Evolutionary conservation across 2,329 filamentous ascomycete species (phyloP), one percentile per base, ranked within the genome.

Genomic region (Colletotrichum nymphaeae): DNA sequence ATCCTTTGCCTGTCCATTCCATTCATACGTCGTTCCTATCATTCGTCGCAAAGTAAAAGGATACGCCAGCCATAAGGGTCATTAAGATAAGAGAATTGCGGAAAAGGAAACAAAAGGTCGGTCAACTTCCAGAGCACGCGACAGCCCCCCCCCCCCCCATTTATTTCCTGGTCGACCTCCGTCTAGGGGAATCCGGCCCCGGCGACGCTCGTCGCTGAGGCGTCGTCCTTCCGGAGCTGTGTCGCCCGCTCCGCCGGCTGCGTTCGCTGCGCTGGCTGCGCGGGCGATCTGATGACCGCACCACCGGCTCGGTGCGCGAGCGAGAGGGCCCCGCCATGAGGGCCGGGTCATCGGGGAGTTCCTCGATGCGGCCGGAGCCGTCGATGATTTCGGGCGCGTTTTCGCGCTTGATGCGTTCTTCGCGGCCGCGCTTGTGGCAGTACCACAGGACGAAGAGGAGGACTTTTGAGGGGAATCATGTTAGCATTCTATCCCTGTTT

Each of bases 391-490:
- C 77, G 12, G 80, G 82, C 1, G 81, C 76, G 65, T 84, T 84
- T 78, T 90, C 88, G 63, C 82, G 90, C 79, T 93, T 92, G 14
- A 98, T 89, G 63, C 97, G 90, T 7, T 92, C 92, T 84, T 99
- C 96, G 57, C 91, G 91, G 52, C 97, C 97, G 67, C 97, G 93
- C 86, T 98, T 98, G 84, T 98, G 93, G 84, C 95, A 98, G 84
- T 98, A 99, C 95, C 96, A 99, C 78, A 98, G 92, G 57, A 97
- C 94, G 80, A 98, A 97, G 69, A 99, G 89, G 19, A 98, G 88
- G 67, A 98, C 94, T 94, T 4, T 9, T 69, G 1, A 6, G 24
- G 11, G 7, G 8, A 28, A 14, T 56, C 14, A 3, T 16, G 60
- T 78, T 22, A 78, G 76, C 59, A 58, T 30, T 9, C 14, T 67